Conservation (phyloP, 2,329 filamentous ascomycete species). For the Rhinocladiella mackenziei region DNA sequence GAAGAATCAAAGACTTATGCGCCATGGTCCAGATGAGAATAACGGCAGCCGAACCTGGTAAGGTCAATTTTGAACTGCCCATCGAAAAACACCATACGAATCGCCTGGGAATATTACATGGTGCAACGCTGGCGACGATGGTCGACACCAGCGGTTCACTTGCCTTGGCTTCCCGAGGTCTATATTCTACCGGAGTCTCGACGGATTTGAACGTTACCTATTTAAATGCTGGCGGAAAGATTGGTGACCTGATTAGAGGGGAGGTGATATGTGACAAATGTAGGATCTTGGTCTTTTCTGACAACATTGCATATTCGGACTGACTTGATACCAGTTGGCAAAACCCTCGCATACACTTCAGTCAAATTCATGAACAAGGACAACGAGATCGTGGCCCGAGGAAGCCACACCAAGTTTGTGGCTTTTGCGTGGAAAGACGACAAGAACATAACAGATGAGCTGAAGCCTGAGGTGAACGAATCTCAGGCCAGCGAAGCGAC, state of each 20-base stretch:
- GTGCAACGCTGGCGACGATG: slow-evolving; percentile 63
- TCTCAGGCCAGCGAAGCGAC: slow-evolving; percentile 21
- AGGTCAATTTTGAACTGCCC: slow-evolving; percentile 61
- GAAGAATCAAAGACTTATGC: no score
- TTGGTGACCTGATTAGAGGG: slow-evolving; percentile 57
- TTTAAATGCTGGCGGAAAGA: slow-evolving; percentile 58
- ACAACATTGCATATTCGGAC: background rate
- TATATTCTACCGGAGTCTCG: slow-evolving; percentile 63
- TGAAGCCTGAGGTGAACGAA: slow-evolving; percentile 40
- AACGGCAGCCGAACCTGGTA: slow-evolving; percentile 57
- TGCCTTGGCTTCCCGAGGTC: slow-evolving; percentile 60
- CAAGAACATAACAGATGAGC: slow-evolving; percentile 57
- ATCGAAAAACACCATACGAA: slow-evolving; percentile 65
- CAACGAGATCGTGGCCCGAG: slow-evolving; percentile 58
- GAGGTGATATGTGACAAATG: slow-evolving; percentile 65
- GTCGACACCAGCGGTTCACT: slow-evolving; percentile 64
- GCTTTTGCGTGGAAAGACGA: slow-evolving; percentile 59
- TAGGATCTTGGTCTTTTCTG: slow-evolving; percentile 33
- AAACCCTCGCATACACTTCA: slow-evolving; percentile 61
- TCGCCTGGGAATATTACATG: slow-evolving; percentile 62
- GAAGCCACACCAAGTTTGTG: slow-evolving; percentile 65
- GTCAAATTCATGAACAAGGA: slow-evolving; percentile 59
- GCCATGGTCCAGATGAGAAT: slow-evolving; percentile 54
- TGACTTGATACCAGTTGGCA: slow-evolving; percentile 49
- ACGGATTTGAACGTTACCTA: slow-evolving; percentile 66